Evolutionary conservation across 495 filamentous ascomycete species (phyloP), one percentile per base, ranked within the genome.

Genomic region (Pyrenula massariospora): DNA sequence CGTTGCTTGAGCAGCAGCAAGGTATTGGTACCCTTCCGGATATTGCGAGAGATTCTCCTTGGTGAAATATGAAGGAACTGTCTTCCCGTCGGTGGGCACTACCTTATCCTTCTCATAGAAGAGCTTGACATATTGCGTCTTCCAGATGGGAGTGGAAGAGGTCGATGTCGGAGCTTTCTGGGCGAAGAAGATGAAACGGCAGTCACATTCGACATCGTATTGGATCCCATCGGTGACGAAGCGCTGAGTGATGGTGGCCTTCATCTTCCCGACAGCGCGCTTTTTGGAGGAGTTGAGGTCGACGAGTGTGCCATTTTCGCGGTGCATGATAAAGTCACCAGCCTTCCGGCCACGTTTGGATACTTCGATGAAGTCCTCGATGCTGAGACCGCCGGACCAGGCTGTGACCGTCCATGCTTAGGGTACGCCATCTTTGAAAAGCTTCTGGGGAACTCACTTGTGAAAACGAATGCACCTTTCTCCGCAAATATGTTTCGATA

Each of bases 71-170:
- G 31, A 48, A 11, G 62, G 64, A 52, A 67, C 61, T 25, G 57
- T 67, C 15, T 25, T 53, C 10, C 58, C 60, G 49, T 67, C 57
- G 1, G 58, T 56, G 55, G 48, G 62, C n/a, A 47, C 50, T 0
- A 67, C 24, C 54, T 60, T 60, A 49, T 67, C 65, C 56, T 67
- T 67, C 55, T 66, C 61, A 25, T 67, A 66, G 58, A 62, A 65
- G 50, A 62, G 62, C 57, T 62, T 54, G 25, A 65, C 59, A 51
- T 60, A 62, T 24, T 54, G 50, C 22, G 60, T 61, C 48, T 60
- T 58, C 65, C 65, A 67, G 15, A 42, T 15, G 8, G 31, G 31
- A 42, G 31, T 8, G 5, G 31, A 15, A 15, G 31, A 42, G 31
- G 31, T 42, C 21, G 59, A 54, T 10, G 59, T 57, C 19, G 22